phyloP scores from a whole-genome alignment of 257 asterid genomes.

The Primulina huaijiensis region DNA sequence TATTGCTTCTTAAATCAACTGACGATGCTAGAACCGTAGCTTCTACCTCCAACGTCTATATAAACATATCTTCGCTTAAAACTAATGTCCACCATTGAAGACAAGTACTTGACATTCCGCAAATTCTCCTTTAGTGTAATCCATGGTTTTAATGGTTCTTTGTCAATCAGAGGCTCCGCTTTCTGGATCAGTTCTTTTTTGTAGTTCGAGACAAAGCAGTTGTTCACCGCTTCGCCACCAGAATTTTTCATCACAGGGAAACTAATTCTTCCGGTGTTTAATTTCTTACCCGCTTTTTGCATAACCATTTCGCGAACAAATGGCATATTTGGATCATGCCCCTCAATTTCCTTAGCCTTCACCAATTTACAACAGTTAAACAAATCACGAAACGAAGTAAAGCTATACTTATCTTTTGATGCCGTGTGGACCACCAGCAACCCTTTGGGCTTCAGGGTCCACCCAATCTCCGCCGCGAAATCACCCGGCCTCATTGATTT shows the following conservation, averaged over 20 bases:
- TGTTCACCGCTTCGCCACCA: conserved; percentile 27
- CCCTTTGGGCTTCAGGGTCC: conserved; percentile 63
- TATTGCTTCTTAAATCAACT: conserved; percentile 98
- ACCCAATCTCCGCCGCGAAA: conserved; percentile 46
- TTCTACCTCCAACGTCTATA: conserved; percentile 89
- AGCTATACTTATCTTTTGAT: conserved; percentile 50
- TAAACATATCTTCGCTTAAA: conserved; percentile 74
- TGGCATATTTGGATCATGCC: conserved; percentile 36
- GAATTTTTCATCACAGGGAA: conserved; percentile 13
- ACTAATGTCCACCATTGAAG: conserved; percentile 77
- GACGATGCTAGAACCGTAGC: conserved; percentile 95
- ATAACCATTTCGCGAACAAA: conserved; percentile 46
- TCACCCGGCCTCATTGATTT: conserved; percentile 49
- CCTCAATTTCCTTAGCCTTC: conserved; percentile 40
- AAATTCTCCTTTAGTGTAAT: conserved; percentile 79
- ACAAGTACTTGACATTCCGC: conserved; percentile 64
- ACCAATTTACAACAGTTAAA: conserved; percentile 54
- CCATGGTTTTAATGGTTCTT: conserved; percentile 92
- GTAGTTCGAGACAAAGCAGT: conserved; percentile 61
- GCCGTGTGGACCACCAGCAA: conserved; percentile 52
- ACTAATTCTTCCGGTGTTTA: background rate
- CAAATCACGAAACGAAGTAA: conserved; percentile 45
- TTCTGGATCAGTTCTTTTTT: conserved; percentile 54
- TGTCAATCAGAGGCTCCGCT: conserved; percentile 77
- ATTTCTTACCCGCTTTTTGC: conserved; percentile 40